Conservation (phyloP, 164 flowering plant species). For the Houttuynia cordata region DNA sequence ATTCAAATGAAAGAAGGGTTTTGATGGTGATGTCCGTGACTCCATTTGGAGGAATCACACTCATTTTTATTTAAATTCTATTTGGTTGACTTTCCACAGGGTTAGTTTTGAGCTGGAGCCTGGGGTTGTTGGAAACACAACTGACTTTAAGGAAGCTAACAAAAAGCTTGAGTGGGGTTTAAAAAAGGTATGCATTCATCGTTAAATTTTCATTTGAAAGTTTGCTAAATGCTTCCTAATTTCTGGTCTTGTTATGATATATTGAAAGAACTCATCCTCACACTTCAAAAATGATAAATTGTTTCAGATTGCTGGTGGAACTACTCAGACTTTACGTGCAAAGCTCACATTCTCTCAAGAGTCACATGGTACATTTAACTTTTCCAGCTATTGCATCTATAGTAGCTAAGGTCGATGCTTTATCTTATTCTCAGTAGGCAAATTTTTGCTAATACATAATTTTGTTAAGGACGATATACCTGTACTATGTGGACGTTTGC, state of each 20-base stretch:
- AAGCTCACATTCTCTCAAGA: conserved; percentile 88
- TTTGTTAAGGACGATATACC: no score
- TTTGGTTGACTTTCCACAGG: conserved; percentile 29
- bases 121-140: conserved; percentile 75
- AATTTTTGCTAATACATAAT: no score
- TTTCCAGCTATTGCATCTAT: neutral
- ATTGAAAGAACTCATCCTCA: neutral
- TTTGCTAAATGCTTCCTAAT: neutral
- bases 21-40: no score
- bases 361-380: conserved; percentile 47
- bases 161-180: conserved; percentile 84
- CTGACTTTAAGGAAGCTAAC: conserved; percentile 86
- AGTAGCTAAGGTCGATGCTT: neutral
- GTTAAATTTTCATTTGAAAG: neutral
- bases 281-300: conserved; percentile 2
- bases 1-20: no score
- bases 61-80: neutral
- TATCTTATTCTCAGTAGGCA: neutral
- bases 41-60: neutral
- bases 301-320: conserved; percentile 83
- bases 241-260: neutral
- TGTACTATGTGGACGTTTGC: no score
- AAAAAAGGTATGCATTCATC: conserved; percentile 43
- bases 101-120: conserved; percentile 88
- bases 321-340: conserved; percentile 81